These are phyloP conservation scores for Salix viminalis DNA, from an alignment of 345 rosid species.

Conservation along the genomic window DNA sequence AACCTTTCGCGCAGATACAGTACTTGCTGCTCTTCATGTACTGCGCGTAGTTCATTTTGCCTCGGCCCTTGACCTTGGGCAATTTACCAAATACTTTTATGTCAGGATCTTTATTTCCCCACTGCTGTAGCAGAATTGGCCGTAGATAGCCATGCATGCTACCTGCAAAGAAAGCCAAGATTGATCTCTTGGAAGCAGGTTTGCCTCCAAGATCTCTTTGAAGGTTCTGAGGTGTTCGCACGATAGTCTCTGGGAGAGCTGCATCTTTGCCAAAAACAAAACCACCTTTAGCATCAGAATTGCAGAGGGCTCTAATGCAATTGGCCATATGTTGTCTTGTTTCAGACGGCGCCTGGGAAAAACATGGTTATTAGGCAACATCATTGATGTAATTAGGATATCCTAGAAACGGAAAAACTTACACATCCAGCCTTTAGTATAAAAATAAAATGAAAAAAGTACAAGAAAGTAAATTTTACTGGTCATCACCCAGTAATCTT, in stretches of 20 bases:
- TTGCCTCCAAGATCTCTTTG: slow-evolving; percentile 67
- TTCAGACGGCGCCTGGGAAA: slow-evolving; percentile 75
- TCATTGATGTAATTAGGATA: neutral
- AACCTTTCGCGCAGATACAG: slow-evolving; percentile 90
- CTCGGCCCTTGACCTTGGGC: slow-evolving; percentile 59
- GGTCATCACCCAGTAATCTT: neutral
- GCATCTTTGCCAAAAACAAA: slow-evolving; percentile 84
- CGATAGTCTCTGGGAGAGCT: slow-evolving; percentile 79
- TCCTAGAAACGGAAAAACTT: neutral
- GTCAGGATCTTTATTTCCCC: slow-evolving; percentile 86
- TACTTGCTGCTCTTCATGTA: slow-evolving; percentile 94
- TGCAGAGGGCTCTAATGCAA: slow-evolving; percentile 91
- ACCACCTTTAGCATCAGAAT: slow-evolving; percentile 77
- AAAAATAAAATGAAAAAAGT: neutral
- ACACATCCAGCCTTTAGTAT: neutral
- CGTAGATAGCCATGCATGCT: slow-evolving; percentile 86
- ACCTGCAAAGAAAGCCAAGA: slow-evolving; percentile 89
- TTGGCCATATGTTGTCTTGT: slow-evolving; percentile 62
- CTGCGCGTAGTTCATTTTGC: slow-evolving; percentile 57
- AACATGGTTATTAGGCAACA: neutral
- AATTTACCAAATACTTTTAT: slow-evolving; percentile 66
- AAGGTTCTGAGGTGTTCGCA: slow-evolving; percentile 52
- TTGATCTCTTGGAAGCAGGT: slow-evolving; percentile 59
- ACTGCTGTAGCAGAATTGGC: slow-evolving; percentile 62
- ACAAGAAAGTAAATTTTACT: neutral